These are phyloP conservation scores for Aureobasidium melanogenum DNA, from an alignment of 2,329 filamentous ascomycete species.

Conservation along the genomic window DNA sequence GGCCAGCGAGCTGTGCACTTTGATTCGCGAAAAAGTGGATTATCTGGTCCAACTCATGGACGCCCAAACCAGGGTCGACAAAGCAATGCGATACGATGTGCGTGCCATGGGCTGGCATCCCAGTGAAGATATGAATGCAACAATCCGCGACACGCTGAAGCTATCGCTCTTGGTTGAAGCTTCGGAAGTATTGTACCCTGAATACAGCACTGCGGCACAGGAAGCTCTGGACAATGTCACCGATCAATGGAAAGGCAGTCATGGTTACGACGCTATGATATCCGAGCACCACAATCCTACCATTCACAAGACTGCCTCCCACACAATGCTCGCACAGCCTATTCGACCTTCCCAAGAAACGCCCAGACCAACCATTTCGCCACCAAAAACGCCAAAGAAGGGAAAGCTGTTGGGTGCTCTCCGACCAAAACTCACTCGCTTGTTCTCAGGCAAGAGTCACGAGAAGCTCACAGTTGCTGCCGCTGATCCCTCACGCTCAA, in stretches of 20 bases:
- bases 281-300: slow-evolving; percentile 7
- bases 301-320: slow-evolving; percentile 8
- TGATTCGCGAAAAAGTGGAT: slow-evolving; percentile 35
- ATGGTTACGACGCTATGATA: background rate
- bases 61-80: slow-evolving; percentile 36
- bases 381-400: background rate
- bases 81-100: slow-evolving; percentile 37
- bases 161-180: slow-evolving; percentile 36
- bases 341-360: background rate
- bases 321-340: slow-evolving; percentile 5
- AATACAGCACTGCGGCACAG: slow-evolving; percentile 34
- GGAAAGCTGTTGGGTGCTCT: background rate
- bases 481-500: slow-evolving; percentile 15
- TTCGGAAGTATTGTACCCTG: slow-evolving; percentile 34
- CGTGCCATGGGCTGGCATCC: slow-evolving; percentile 41
- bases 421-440: background rate
- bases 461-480: background rate
- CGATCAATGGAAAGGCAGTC: slow-evolving; percentile 11
- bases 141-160: slow-evolving; percentile 32
- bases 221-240: slow-evolving; percentile 36
- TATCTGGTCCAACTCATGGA: slow-evolving; percentile 34
- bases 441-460: slow-evolving; percentile 10
- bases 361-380: background rate
- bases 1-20: slow-evolving; percentile 33
- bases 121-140: slow-evolving; percentile 22